phyloP scores from a whole-genome alignment of 1,284 basidiomycete genomes.

The Quambalaria eucalypti region DNA sequence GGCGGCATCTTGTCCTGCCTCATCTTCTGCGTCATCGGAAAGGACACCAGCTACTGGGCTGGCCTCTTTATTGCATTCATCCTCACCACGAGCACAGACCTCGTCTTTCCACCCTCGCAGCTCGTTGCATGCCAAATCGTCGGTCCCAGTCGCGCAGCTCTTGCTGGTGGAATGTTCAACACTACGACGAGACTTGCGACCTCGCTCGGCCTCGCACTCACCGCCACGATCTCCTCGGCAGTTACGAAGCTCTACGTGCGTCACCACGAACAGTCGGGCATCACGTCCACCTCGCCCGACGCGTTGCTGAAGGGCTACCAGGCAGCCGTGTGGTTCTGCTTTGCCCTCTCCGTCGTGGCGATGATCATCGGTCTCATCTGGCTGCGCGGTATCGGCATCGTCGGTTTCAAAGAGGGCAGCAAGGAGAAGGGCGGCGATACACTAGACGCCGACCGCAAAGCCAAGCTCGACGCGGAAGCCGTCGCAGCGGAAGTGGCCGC shows the following conservation, averaged over 20 bases:
- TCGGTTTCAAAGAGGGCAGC: not conserved
- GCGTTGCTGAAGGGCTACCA: not conserved
- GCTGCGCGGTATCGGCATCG: not conserved
- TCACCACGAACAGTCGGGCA: not conserved
- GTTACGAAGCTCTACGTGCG: conserved; percentile 10
- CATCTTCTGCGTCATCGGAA: conserved; percentile 60
- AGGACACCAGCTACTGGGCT: conserved; percentile 63
- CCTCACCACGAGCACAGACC: conserved; percentile 45
- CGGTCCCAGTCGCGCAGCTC: conserved; percentile 21
- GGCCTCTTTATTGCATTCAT: conserved; percentile 70
- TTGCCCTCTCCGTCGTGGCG: not conserved
- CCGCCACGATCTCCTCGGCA: conserved; percentile 25
- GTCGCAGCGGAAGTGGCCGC: no score
- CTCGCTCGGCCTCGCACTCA: conserved; percentile 33
- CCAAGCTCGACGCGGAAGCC: no score
- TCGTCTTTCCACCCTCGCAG: conserved; percentile 25
- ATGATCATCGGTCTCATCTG: not conserved
- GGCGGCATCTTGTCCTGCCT: conserved; percentile 58
- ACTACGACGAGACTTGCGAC: conserved; percentile 34
- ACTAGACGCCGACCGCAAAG: no score
- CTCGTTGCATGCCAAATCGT: conserved; percentile 27
- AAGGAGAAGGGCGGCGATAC: no score
- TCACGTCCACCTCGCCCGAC: not conserved
- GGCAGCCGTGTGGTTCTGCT: not conserved
- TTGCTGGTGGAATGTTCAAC: conserved; percentile 38